Percentiles rank a stretch among this genome's conserved stretches.
Evolutionary conservation across 345 rosid species (phyloP).

Genomic region (Dovyalis caffra): DNA sequence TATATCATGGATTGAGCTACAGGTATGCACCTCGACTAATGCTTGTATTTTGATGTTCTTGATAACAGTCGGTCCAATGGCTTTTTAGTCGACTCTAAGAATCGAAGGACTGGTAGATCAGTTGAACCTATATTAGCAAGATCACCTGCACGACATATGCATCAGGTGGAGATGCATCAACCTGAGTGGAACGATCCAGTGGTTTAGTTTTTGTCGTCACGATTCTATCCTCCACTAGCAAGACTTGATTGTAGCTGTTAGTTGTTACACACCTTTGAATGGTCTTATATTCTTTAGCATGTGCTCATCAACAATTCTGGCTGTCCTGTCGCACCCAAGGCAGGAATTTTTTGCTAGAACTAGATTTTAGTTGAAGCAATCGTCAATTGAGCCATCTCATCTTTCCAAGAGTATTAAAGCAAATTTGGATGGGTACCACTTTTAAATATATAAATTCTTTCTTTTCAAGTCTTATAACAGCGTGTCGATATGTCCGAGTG

Average conservation of each 20-base stretch:
- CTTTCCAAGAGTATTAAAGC: too few relatives aligned
- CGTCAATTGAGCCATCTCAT: background rate
- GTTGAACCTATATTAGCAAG: too few relatives aligned
- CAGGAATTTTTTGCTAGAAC: background rate
- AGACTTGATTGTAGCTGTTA: background rate
- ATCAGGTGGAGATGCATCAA: background rate
- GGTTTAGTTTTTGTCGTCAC: background rate
- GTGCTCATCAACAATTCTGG: too few relatives aligned
- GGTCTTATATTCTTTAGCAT: too few relatives aligned
- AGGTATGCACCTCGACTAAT: background rate
- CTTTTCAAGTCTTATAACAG: too few relatives aligned
- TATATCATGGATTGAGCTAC: background rate
- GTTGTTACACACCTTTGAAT: too few relatives aligned
- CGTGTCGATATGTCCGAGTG: constrained; percentile 80
- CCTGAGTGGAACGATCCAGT: background rate
- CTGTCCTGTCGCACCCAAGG: background rate
- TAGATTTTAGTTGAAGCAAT: background rate
- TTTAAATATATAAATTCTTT: too few relatives aligned
- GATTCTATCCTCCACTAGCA: background rate
- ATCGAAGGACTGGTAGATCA: background rate
- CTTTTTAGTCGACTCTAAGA: background rate
- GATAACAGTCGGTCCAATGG: background rate
- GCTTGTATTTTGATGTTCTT: background rate
- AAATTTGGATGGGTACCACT: too few relatives aligned
- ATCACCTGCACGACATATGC: background rate